Percentiles rank a stretch among this genome's conserved stretches.
Conservation (phyloP, 768 basidiomycete species). For the Pleurotus sapidus region DNA sequence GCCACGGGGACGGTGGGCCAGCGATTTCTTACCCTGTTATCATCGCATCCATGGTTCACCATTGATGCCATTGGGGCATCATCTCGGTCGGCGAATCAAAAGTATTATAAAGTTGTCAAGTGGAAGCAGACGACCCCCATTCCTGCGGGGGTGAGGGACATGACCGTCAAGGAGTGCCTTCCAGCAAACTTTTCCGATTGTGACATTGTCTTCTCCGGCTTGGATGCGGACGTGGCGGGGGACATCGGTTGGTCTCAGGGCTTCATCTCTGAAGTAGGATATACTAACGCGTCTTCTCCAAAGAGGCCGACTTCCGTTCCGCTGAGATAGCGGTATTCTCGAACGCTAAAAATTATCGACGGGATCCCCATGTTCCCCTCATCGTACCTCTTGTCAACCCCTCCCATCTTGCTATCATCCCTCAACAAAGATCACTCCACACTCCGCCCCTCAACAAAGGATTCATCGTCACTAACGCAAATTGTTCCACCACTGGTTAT, state of each 20-base stretch:
- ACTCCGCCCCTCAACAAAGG: constrained; percentile 71
- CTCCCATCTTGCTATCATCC: constrained; percentile 77
- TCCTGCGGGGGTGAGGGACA: constrained; percentile 55
- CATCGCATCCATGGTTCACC: constrained; percentile 86
- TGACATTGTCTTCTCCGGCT: constrained; percentile 88
- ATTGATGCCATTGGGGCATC: constrained; percentile 90
- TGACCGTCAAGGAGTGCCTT: constrained; percentile 74
- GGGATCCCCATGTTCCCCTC: constrained; percentile 91
- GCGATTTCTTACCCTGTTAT: constrained; percentile 87
- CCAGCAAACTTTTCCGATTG: constrained; percentile 79
- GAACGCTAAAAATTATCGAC: constrained; percentile 94
- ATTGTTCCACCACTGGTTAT: constrained; percentile 93
- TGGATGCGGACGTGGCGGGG: constrained; percentile 93
- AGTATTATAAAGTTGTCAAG: constrained; percentile 65
- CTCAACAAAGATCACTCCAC: constrained; percentile 74
- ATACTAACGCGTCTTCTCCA: constrained; percentile 9
- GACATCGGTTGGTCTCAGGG: constrained; percentile 70
- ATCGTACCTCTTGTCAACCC: constrained; percentile 96
- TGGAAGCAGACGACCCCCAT: constrained; percentile 90
- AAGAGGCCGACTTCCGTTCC: constrained; percentile 81
- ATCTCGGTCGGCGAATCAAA: constrained; percentile 79
- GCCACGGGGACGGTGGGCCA: constrained; percentile 96
- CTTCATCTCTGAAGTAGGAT: constrained; percentile 1
- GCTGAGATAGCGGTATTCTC: constrained; percentile 94
- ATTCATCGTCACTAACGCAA: constrained; percentile 98